Base-by-base conservation (phyloP, 2,329 filamentous ascomycete species). In the Aspergillus unguis region DNA sequence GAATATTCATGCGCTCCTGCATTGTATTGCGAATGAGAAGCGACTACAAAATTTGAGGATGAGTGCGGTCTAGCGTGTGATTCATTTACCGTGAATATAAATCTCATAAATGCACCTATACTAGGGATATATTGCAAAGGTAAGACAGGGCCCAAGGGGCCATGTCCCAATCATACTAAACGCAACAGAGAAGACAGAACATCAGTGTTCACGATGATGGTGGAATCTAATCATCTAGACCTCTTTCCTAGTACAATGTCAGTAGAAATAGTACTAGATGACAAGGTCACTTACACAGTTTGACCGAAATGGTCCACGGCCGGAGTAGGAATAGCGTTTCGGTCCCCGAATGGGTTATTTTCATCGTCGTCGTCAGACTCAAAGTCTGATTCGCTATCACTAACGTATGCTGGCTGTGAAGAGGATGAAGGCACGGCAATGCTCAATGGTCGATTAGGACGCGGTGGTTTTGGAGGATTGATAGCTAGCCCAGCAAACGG, bases 271-370 rank as follows among this genome's bases (percentile, higher is more conserved):
- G 3, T 3, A 6, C 28, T 7, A 44, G 6, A 40, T 9, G 23
- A 10, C 2, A n/a, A 25, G n/a, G 23, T 26, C 27, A 44, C 40
- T 32, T 44, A 61, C 68, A 44, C 66, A 73, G 63, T 67, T 38
- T 28, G 46, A 27, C 65, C 66, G 5, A 61, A 49, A 27, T 59
- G 66, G 45, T 71, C 70, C 33, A 69, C 38, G 5, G 47, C 58
- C 11, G 70, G 66, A 1, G 71, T 71, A 25, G 58, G 58, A 35
- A 74, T 71, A 10, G 85, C 88, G 66, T 95, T 92, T 38, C 82
- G 82, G 68, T 96, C 90, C 3, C 88, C 89, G 69, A 96, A 96
- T 0, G 91, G 91, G 65, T 95, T 84, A 58, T 94, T 82, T n/a
- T 91, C 87, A 40, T 90, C 86, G n/a, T 88, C 85, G 6, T 88